Evolutionary conservation across 768 basidiomycete genomes (phyloP).

Genomic region (Amanita muscaria): DNA sequence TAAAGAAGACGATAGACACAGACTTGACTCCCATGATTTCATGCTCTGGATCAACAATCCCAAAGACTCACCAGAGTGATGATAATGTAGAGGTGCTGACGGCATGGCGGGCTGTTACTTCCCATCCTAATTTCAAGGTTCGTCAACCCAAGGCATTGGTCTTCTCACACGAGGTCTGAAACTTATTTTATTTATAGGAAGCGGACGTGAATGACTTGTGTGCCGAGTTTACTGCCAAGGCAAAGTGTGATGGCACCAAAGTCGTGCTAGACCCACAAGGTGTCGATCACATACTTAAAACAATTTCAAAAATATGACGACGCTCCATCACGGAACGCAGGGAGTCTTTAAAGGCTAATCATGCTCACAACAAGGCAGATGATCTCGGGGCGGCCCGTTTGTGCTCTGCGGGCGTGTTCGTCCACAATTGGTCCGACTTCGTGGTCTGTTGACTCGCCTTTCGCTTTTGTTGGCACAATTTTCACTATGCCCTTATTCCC

Average conservation of each 20-base stretch:
- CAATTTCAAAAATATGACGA: slow-evolving; percentile 7
- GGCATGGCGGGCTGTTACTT: slow-evolving; percentile 72
- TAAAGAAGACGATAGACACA: slow-evolving; percentile 34
- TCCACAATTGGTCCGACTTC: too few relatives aligned
- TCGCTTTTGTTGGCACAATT: too few relatives aligned
- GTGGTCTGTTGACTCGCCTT: too few relatives aligned
- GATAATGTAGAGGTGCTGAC: slow-evolving; percentile 70
- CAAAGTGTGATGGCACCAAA: slow-evolving; percentile 76
- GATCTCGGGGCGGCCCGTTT: too few relatives aligned
- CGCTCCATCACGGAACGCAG: too few relatives aligned
- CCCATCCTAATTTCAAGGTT: slow-evolving; percentile 72
- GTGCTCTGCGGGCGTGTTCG: too few relatives aligned
- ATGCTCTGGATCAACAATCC: slow-evolving; percentile 62
- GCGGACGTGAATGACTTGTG: slow-evolving; percentile 75
- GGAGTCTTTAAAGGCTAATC: too few relatives aligned
- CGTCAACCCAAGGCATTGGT: slow-evolving; percentile 10
- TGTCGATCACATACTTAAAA: slow-evolving; percentile 39
- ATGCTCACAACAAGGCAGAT: too few relatives aligned
- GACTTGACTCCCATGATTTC: slow-evolving; percentile 45
- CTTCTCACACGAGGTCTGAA: slow-evolving; percentile 4
- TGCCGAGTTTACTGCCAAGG: slow-evolving; percentile 71
- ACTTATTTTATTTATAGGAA: too few relatives aligned
- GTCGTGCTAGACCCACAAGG: slow-evolving; percentile 62
- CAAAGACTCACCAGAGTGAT: slow-evolving; percentile 58
- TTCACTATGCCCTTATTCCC: too few relatives aligned